phyloP scores from a whole-genome alignment of 1,284 basidiomycete genomes.

The Ceratobasidium sp. region DNA sequence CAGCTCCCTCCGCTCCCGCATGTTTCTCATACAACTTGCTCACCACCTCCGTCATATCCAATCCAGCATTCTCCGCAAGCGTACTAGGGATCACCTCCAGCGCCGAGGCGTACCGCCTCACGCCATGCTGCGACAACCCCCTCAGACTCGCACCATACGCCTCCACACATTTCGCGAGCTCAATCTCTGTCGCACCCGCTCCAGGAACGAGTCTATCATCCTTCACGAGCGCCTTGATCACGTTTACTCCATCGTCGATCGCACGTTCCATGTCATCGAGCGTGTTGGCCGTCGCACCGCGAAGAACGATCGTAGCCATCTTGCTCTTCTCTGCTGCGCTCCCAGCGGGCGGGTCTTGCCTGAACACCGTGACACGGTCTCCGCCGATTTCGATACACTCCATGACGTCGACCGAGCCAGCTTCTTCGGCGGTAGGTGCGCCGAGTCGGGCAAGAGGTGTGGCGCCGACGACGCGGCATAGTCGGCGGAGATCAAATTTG shows the following conservation, averaged over 20 bases:
- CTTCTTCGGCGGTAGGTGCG: constrained; percentile 96
- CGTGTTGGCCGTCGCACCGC: constrained; percentile 96
- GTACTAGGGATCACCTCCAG: constrained; percentile 95
- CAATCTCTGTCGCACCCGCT: constrained; percentile 94
- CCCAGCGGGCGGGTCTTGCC: constrained; percentile 75
- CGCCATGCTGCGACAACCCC: constrained; percentile 94
- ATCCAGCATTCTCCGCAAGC: constrained; percentile 95
- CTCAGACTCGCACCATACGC: constrained; percentile 89
- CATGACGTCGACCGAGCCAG: constrained; percentile 92
- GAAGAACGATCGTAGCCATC: constrained; percentile 93
- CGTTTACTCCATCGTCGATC: constrained; percentile 97
- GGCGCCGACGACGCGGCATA: constrained; percentile 95
- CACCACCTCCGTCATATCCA: constrained; percentile 93
- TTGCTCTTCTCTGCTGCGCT: constrained; percentile 78
- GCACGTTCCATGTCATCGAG: constrained; percentile 97
- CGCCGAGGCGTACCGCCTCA: constrained; percentile 90
- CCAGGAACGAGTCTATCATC: constrained; percentile 93
- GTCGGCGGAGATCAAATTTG: constrained; percentile 95
- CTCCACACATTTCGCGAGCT: constrained; percentile 87
- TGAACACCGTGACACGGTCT: constrained; percentile 95
- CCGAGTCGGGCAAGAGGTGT: constrained; percentile 96
- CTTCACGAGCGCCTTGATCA: constrained; percentile 93
- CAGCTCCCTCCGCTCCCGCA: constrained; percentile 74
- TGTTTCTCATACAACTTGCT: constrained; percentile 92
- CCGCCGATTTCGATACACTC: constrained; percentile 98